Base-by-base conservation (phyloP, 495 filamentous ascomycete species). In the Trichoderma gamsii region DNA sequence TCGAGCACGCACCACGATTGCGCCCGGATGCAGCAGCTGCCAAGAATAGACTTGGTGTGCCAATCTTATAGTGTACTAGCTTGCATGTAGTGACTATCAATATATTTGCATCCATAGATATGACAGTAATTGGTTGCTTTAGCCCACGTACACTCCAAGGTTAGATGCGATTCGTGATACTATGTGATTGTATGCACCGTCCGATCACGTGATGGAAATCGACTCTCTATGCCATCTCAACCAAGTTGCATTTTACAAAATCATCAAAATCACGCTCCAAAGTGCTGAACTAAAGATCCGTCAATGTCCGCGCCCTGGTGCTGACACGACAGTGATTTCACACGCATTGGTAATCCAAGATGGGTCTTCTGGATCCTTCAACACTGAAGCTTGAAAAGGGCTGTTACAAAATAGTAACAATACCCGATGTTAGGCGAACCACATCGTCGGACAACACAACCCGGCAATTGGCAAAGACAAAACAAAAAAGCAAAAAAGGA, bases 351-450 rank as follows among this genome's bases (percentile, higher is more conserved):
- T 61, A 61, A 61, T 61, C 6, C 25, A 61, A 25, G 25, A 61
- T 15, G 56, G 56, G 27, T 61, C 56, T 56, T 16, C 35, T 38
- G 35, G 51, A 16, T 21, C n/a, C 51, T 25, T 11, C 18, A 21
- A 23, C 29, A 4, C 18, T 46, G 43, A 52, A 52, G 16, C 49
- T 52, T 3, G 56, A 61, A 25, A 25, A 61, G 27, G 25, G 23
- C 3, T 61, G 56, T 4, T 12, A 32, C 11, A n/a, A 61, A 27
- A 11, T 9, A 21, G 56, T 32, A 61, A 9, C 23, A 29, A 61
- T 61, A 61, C 25, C 56, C 56, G 56, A 32, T 16, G 56, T 61
- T 61, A 61, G 56, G 56, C 56, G 56, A 61, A 52, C 4, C 29
- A 29, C 29, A 52, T 29, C 52, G 52, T 59, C 25, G 25, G 21